Evolutionary conservation across 2,329 filamentous ascomycete genomes (phyloP), one percentile per base, ranked within the genome.

Genomic region (Colletotrichum higginsianum): DNA sequence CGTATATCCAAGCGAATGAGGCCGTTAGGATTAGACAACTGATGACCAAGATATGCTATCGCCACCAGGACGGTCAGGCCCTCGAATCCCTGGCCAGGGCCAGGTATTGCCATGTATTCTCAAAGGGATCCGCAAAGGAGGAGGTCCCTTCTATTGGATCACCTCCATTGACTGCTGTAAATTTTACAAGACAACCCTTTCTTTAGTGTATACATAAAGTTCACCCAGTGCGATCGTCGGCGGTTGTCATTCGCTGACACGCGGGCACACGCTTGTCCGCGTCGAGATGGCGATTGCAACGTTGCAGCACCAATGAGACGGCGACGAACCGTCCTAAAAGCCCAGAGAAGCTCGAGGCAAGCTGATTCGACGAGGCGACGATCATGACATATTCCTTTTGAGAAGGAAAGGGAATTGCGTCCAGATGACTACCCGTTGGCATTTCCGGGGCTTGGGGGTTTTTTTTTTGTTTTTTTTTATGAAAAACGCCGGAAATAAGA

Each of bases 221-320:
- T 26, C 26, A 26, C 26, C 26, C 26, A 26, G 26, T 26, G 65
- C 57, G 52, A 47, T n/a, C 40, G 53, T 53, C 53, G 52, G 65
- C 52, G 50, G 46, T 50, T 63, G 26, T 42, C 35, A 71, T 67
- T 67, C 57, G 68, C 52, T 50, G 30, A 44, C n/a, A 13, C 4
- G 30, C n/a, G 46, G 26, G 55, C 23, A 35, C 50, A 62, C 56
- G 50, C 67, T 67, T 67, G 56, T 50, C 49, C 46, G 23, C 40
- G 60, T 65, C 23, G n/a, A 65, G 66, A 61, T 66, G 26, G 35
- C 50, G 66, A 72, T 66, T 70, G 69, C 69, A 72, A 72, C 69
- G 69, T 72, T 72, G 66, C 66, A 66, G 23, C 55, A 53, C 60
- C 66, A 72, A 70, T 70, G 42, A 70, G 47, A 66, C 18, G 44